phyloP scores from a whole-genome alignment of 2,329 filamentous ascomycete genomes.

The Cryoendolithus antarcticus region DNA sequence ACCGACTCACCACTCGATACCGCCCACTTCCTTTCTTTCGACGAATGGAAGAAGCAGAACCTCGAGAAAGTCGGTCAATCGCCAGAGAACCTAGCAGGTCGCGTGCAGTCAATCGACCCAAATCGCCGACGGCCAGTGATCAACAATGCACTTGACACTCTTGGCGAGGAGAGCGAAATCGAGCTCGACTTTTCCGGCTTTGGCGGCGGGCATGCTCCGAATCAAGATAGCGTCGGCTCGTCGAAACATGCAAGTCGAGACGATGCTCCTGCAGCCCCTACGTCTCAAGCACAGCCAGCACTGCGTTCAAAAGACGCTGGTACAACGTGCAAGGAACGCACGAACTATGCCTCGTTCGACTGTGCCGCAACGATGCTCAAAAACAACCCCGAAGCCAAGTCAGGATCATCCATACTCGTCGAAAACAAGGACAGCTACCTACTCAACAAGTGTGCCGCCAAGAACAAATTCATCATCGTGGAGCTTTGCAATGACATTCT shows the following conservation, averaged over 20 bases:
- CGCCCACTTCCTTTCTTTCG: slow-evolving; percentile 84
- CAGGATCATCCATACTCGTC: slow-evolving; percentile 74
- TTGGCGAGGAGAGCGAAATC: slow-evolving; percentile 85
- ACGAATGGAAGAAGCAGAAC: slow-evolving; percentile 96
- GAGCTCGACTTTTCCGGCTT: slow-evolving; percentile 58
- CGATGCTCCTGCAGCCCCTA: background rate
- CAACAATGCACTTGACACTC: slow-evolving; percentile 59
- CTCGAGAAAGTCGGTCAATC: slow-evolving; percentile 73
- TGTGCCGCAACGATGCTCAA: slow-evolving; percentile 89
- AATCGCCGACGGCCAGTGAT: slow-evolving; percentile 40
- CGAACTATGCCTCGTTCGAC: slow-evolving; percentile 96
- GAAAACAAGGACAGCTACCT: slow-evolving; percentile 99
- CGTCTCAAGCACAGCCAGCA: slow-evolving; percentile 12
- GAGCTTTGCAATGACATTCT: slow-evolving; percentile 80
- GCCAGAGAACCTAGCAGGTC: slow-evolving; percentile 50
- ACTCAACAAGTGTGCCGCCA: slow-evolving; percentile 75
- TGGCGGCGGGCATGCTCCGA: slow-evolving; percentile 25
- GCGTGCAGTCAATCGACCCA: slow-evolving; percentile 27
- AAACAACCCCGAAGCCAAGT: slow-evolving; percentile 74
- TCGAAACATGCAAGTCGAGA: background rate
- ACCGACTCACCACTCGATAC: slow-evolving; percentile 58
- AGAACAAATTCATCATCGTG: slow-evolving; percentile 88
- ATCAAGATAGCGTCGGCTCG: background rate
- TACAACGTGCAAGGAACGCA: slow-evolving; percentile 93
- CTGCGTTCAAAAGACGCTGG: slow-evolving; percentile 82